Evolutionary conservation across 2,329 filamentous ascomycete species (phyloP).

Genomic region (Botrytis elliptica): DNA sequence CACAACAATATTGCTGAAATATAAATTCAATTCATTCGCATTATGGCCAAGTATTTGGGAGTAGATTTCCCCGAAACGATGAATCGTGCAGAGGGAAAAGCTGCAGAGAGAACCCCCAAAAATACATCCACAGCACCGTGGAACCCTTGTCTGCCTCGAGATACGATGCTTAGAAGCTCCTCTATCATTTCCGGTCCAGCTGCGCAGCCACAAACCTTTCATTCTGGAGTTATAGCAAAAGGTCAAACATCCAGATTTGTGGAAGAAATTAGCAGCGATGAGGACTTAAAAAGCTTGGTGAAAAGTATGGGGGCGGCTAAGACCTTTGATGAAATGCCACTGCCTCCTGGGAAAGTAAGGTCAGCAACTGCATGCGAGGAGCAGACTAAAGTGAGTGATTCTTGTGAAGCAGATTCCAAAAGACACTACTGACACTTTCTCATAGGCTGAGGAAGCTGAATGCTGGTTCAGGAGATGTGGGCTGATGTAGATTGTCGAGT

Average conservation of each 20-base stretch:
- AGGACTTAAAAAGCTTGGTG: neutral
- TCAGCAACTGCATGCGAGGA: neutral
- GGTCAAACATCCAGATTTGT: neutral
- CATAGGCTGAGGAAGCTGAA: neutral
- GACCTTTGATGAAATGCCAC: neutral
- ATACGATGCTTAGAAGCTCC: neutral
- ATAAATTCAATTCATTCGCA: neutral
- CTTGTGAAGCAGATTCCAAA: neutral
- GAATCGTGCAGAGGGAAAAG: rapidly evolving
- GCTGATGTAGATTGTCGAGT: neutral
- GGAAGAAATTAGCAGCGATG: neutral
- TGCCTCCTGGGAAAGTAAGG: neutral
- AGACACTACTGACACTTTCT: neutral
- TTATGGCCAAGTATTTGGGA: neutral
- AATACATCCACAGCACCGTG: neutral
- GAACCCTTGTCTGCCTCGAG: neutral
- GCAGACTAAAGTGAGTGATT: neutral
- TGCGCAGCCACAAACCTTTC: neutral
- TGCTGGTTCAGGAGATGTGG: neutral
- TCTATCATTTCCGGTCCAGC: neutral
- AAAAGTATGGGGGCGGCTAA: neutral
- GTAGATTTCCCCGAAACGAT: neutral
- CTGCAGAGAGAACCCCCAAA: neutral
- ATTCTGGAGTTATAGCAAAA: neutral
- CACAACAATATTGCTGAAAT: neutral